These are phyloP conservation scores for Mycena haematopus DNA, from an alignment of 768 basidiomycete species.

Conservation along the genomic window DNA sequence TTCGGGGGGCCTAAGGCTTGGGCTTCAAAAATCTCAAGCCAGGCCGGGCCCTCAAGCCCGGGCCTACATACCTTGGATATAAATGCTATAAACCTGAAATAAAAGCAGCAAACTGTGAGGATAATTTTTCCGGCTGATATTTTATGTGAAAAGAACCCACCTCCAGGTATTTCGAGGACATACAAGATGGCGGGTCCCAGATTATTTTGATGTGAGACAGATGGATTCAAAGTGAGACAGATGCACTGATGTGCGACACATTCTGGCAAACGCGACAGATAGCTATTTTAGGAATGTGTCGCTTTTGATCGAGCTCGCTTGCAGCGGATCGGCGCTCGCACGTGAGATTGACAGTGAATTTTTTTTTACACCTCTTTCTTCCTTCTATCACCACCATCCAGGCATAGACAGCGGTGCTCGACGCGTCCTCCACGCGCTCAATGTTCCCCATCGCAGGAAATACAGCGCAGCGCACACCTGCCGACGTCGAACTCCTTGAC, in stretches of 20 bases:
- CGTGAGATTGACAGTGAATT: not conserved
- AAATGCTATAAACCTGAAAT: too few relatives aligned
- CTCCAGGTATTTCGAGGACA: too few relatives aligned
- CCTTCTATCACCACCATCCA: slow-evolving; percentile 5
- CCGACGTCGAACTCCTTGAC: slow-evolving; percentile 4
- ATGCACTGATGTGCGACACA: not conserved
- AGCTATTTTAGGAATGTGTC: not conserved
- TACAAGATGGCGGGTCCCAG: slow-evolving; percentile 1
- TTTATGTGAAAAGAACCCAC: too few relatives aligned
- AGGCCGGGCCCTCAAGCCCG: too few relatives aligned
- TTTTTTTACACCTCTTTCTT: not conserved
- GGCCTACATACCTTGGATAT: too few relatives aligned
- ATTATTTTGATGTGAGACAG: not conserved
- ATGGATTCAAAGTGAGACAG: not conserved
- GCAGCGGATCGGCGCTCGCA: too few relatives aligned
- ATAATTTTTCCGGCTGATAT: too few relatives aligned
- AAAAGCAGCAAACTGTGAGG: too few relatives aligned
- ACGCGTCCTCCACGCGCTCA: not conserved
- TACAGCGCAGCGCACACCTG: not conserved
- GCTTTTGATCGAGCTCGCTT: not conserved
- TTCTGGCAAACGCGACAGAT: not conserved
- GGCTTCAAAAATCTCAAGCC: too few relatives aligned
- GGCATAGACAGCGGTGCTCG: too few relatives aligned
- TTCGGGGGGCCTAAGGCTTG: too few relatives aligned
- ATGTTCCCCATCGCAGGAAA: not conserved